Base-by-base conservation (phyloP, 164 flowering plant species). In the Akebia trifoliata region DNA sequence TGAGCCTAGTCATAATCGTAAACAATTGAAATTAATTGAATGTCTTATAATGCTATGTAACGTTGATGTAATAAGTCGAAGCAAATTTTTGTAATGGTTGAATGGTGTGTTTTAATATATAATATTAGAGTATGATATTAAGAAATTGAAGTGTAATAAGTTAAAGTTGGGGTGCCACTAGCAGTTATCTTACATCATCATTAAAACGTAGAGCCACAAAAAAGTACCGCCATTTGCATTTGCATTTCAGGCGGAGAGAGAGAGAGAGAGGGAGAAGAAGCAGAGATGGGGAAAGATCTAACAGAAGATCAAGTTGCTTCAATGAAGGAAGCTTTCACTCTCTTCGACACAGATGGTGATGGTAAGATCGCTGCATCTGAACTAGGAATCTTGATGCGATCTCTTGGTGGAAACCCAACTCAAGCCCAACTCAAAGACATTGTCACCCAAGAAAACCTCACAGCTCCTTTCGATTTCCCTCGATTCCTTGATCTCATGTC, bases 351-450 rank as follows among this genome's bases (percentile, higher is more conserved):
- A 28, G 98, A 88, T 70, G 76, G 77, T 17, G 96, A 91, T 65
- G 95, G 96, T 31, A 71, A 70, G 72, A 86, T 91, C 74, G 84
- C 98, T 0, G 87, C 93, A 10, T 76, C 95, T 49, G 96, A 92
- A 66, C 81, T 92, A 3, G 98, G 96, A 50, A 86, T 92, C 79
- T 72, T 92, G 31, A 89, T 92, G 96, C 79, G 96, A 4, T 92
- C 98, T 4, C 82, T 92, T 21, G 98, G 96, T 5, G 95, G 94
- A 8, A 92, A 92, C 69, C 98, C 96, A 5, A 92, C 98, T 20
- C 91, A 92, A 59, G 90, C 96, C 7, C 86, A 86, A 62, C 85
- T 89, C 57, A 92, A 92, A 35, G 70, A 82, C 32, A 88, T 92
- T 65, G 64, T 83, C 12, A 57, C 84, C 51, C 75, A 72, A 54